These are phyloP conservation scores for Spraguea lophii DNA, from an alignment of 371 early-diverging fungal genomes.

Conservation along the genomic window DNA sequence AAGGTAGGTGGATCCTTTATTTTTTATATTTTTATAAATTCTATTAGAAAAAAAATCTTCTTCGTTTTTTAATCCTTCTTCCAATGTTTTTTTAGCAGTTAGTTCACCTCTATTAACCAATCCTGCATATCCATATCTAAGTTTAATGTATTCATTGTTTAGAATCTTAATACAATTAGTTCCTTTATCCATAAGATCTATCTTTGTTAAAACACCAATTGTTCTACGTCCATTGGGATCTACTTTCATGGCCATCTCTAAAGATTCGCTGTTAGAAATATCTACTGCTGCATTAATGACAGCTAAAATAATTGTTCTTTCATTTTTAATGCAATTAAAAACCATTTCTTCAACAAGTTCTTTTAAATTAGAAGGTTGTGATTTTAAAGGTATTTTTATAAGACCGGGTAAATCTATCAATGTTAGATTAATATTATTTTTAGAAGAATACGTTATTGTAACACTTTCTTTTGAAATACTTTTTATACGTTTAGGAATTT, in stretches of 20 bases:
- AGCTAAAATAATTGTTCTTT: slow-evolving; percentile 73
- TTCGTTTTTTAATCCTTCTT: slow-evolving; percentile 8
- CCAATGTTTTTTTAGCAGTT: slow-evolving; percentile 4
- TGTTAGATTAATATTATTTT: slow-evolving; percentile 75
- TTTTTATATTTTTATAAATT: slow-evolving; percentile 1
- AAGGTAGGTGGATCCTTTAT: slow-evolving; percentile 8
- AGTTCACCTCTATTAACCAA: slow-evolving; percentile 71
- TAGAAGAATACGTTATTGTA: slow-evolving; percentile 68
- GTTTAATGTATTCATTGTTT: slow-evolving; percentile 64
- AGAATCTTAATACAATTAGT: slow-evolving; percentile 49
- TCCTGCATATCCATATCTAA: slow-evolving; percentile 83
- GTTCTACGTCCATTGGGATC: slow-evolving; percentile 80
- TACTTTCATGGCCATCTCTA: slow-evolving; percentile 69
- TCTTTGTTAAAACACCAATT: slow-evolving; percentile 89
- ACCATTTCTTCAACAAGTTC: slow-evolving; percentile 72
- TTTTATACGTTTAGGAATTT: slow-evolving; percentile 51
- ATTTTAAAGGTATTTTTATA: slow-evolving; percentile 58
- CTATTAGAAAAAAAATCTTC: slow-evolving; percentile 22
- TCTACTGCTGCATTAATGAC: slow-evolving; percentile 91
- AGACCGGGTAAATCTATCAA: slow-evolving; percentile 85
- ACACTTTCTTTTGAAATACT: slow-evolving; percentile 55
- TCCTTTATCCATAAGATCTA: slow-evolving; percentile 73
- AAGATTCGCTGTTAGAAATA: slow-evolving; percentile 84
- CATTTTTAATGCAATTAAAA: slow-evolving; percentile 65
- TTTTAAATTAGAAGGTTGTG: slow-evolving; percentile 74